Evolutionary conservation across 2,329 filamentous ascomycete genomes (phyloP).

Genomic region (Cyphellophora europaea): DNA sequence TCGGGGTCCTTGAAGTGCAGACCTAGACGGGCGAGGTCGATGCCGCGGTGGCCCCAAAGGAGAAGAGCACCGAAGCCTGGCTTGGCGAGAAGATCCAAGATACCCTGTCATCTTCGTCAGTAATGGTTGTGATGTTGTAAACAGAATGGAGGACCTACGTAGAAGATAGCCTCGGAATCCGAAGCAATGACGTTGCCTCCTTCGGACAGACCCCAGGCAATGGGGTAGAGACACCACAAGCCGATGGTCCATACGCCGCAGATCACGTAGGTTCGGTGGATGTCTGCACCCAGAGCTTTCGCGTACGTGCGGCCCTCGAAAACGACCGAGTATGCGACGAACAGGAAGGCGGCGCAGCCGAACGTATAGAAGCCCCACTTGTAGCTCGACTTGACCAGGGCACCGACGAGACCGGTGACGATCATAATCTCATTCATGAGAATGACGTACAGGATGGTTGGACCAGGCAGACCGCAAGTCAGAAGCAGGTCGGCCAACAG

Average conservation of each 20-base stretch:
- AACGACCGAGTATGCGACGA: constrained; percentile 51
- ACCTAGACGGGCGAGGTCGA: constrained; percentile 44
- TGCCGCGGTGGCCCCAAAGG: constrained; percentile 54
- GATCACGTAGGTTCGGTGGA: constrained; percentile 43
- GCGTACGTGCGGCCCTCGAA: constrained; percentile 50
- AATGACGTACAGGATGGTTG: constrained; percentile 53
- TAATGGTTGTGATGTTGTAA: no score
- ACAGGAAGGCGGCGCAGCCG: constrained; percentile 45
- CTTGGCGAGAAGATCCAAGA: constrained; percentile 47
- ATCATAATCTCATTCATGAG: constrained; percentile 59
- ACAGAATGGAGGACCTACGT: no score
- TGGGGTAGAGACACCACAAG: constrained; percentile 50
- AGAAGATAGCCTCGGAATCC: constrained; percentile 29
- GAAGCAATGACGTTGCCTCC: constrained; percentile 57
- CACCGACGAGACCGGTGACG: constrained; percentile 56
- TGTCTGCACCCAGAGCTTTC: constrained; percentile 40
- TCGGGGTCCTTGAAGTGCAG: constrained; percentile 13
- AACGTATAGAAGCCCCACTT: constrained; percentile 54
- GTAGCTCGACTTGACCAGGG: constrained; percentile 52
- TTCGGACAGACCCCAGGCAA: constrained; percentile 54
- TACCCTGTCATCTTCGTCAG: constrained; percentile 6
- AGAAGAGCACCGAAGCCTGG: constrained; percentile 53
- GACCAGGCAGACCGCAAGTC: constrained; percentile 55
- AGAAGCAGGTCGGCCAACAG: constrained; percentile 54
- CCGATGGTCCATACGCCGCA: constrained; percentile 52